These are phyloP conservation scores for Athelia psychrophila DNA, from an alignment of 1,284 basidiomycete species.

Conservation along the genomic window DNA sequence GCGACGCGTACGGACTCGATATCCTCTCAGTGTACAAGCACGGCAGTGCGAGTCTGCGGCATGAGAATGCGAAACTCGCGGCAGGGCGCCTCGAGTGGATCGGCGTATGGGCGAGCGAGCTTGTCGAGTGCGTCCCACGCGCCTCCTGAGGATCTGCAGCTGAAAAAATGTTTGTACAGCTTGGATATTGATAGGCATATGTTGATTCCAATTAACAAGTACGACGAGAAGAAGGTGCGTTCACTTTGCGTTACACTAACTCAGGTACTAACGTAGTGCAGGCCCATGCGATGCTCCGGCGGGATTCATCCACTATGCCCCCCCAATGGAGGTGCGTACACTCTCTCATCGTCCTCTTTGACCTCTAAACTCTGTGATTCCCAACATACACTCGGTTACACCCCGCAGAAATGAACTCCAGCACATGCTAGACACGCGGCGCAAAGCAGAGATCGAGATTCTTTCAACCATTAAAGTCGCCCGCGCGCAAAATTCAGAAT, in stretches of 20 bases:
- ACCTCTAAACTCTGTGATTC: no score
- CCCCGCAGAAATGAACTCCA: conserved; percentile 67
- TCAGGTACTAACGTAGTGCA: conserved; percentile 23
- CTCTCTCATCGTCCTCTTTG: background rate
- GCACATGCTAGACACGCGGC: conserved; percentile 72
- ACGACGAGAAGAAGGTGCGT: conserved; percentile 73
- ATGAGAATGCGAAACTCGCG: conserved; percentile 63
- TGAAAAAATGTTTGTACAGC: background rate
- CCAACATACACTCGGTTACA: background rate
- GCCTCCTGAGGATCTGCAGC: background rate
- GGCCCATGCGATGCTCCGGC: conserved; percentile 68
- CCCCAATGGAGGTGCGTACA: conserved; percentile 65
- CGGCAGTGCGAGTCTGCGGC: conserved; percentile 60
- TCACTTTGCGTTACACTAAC: background rate
- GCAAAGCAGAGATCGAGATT: conserved; percentile 90
- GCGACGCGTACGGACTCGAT: conserved; percentile 86
- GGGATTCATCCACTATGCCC: conserved; percentile 44
- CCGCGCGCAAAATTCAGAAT: background rate
- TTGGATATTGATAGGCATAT: conserved; percentile 35
- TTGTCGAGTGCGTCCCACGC: conserved; percentile 45
- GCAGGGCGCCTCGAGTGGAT: conserved; percentile 73
- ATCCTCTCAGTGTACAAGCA: conserved; percentile 85
- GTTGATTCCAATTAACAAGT: conserved; percentile 65
- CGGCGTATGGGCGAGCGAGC: conserved; percentile 72
- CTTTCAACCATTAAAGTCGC: conserved; percentile 32